These are phyloP conservation scores for Pittosporum tobira DNA, from an alignment of 129 eudicot genomes.

Conservation along the genomic window DNA sequence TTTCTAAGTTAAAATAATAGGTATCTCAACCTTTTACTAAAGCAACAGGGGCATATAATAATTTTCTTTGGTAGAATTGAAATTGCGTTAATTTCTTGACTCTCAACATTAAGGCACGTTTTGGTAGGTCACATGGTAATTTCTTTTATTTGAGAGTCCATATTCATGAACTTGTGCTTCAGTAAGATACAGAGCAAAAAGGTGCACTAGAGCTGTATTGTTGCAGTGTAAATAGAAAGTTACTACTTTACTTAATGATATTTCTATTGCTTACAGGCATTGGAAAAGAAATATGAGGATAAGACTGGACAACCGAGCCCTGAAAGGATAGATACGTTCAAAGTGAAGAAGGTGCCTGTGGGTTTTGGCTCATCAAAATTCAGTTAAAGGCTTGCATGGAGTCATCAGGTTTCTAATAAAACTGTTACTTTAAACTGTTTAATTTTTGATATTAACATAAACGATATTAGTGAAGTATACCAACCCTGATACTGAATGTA, in stretches of 20 bases:
- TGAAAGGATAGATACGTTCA: conserved; percentile 48
- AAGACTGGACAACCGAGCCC: conserved; percentile 67
- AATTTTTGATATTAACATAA: background rate
- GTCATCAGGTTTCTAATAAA: conserved; percentile 2
- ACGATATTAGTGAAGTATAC: background rate
- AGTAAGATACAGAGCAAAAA: background rate
- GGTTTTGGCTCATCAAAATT: conserved; percentile 63
- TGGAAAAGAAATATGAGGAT: conserved; percentile 72
- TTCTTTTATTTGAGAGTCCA: background rate
- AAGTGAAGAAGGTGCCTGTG: conserved; percentile 50
- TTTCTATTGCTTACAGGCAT: conserved; percentile 30
- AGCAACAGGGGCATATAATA: background rate
- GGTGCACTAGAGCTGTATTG: background rate
- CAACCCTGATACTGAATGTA: background rate
- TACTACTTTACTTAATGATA: conserved; percentile 8
- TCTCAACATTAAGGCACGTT: background rate
- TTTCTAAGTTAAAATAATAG: background rate
- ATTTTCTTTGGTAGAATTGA: too few relatives aligned
- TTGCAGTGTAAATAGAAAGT: background rate
- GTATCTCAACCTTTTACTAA: background rate
- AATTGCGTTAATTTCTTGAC: too few relatives aligned
- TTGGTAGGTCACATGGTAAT: conserved; percentile 4
- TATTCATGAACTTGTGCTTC: background rate
- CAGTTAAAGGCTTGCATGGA: background rate
- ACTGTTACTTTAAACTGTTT: background rate